Conservation (phyloP, 83 land plant genomes). For the Thuja plicata region DNA sequence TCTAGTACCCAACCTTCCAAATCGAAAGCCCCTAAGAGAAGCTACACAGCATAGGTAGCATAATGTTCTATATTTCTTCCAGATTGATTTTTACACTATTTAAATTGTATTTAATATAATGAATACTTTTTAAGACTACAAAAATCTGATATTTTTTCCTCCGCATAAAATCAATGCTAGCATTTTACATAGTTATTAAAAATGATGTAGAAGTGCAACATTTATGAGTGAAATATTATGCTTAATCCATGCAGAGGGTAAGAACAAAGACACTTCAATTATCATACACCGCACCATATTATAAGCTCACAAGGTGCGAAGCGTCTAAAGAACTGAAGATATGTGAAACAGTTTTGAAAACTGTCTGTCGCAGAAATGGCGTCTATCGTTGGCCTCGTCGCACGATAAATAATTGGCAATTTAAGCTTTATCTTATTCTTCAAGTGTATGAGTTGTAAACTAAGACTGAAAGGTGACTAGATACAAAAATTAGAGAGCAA, state of each 20-base stretch:
- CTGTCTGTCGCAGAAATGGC: constrained; percentile 43
- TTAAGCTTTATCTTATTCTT: not conserved
- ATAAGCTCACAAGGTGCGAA: constrained; percentile 26
- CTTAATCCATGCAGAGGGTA: constrained; percentile 36
- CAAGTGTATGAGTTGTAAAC: not conserved
- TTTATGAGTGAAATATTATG: not conserved
- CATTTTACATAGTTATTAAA: too few species aligned
- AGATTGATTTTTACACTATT: too few species aligned
- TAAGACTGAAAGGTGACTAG: constrained; percentile 19
- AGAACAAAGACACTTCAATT: constrained; percentile 46
- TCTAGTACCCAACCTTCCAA: constrained; percentile 13
- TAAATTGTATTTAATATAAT: too few species aligned
- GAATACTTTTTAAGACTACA: too few species aligned
- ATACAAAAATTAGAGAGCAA: constrained; percentile 45
- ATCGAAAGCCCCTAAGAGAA: constrained; percentile 41
- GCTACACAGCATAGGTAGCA: constrained; percentile 46
- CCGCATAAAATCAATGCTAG: too few species aligned
- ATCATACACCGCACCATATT: constrained; percentile 41
- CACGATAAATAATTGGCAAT: constrained; percentile 28
- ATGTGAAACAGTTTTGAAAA: constrained; percentile 49
- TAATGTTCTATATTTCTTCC: not conserved
- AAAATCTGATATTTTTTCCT: too few species aligned
- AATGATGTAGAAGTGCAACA: too few species aligned
- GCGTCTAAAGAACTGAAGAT: constrained; percentile 46
- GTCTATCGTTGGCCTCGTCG: constrained; percentile 53